These are phyloP conservation scores for Malassezia obtusa DNA, from an alignment of 1,284 basidiomycete species.

Conservation along the genomic window DNA sequence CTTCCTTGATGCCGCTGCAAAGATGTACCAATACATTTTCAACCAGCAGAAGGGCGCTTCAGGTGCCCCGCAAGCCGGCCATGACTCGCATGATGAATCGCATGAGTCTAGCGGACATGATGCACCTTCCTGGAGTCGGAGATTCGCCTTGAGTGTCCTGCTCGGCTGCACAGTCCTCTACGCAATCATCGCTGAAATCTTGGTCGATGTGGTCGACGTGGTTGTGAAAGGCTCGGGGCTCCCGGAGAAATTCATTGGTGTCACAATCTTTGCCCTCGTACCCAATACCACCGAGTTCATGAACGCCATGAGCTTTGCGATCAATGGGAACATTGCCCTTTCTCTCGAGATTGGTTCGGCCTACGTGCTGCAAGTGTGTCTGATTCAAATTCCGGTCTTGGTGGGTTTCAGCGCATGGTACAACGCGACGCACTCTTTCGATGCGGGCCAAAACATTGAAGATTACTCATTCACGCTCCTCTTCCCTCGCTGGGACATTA, in stretches of 20 bases:
- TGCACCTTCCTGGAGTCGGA: conserved; percentile 60
- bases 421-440: conserved; percentile 59
- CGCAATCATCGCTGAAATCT: conserved; percentile 87
- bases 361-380: conserved; percentile 93
- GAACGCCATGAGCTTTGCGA: conserved; percentile 98
- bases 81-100: conserved; percentile 34
- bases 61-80: conserved; percentile 13
- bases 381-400: conserved; percentile 97
- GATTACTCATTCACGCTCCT: conserved; percentile 55
- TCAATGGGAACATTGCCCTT: conserved; percentile 92
- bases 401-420: conserved; percentile 95
- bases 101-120: conserved; percentile 76
- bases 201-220: conserved; percentile 91
- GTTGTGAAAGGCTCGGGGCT: conserved; percentile 85
- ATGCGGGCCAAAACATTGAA: conserved; percentile 10
- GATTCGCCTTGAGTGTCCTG: conserved; percentile 34
- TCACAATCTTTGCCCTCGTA: conserved; percentile 91
- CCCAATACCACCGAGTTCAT: conserved; percentile 99
- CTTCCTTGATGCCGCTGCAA: background rate
- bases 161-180: conserved; percentile 74
- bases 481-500: conserved; percentile 97
- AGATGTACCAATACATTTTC: conserved; percentile 15
- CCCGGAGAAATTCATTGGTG: conserved; percentile 92
- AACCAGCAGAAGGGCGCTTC: conserved; percentile 12
- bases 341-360: conserved; percentile 97